These are phyloP conservation scores for Balansia obtecta DNA, from an alignment of 2,329 filamentous ascomycete genomes.

Conservation along the genomic window DNA sequence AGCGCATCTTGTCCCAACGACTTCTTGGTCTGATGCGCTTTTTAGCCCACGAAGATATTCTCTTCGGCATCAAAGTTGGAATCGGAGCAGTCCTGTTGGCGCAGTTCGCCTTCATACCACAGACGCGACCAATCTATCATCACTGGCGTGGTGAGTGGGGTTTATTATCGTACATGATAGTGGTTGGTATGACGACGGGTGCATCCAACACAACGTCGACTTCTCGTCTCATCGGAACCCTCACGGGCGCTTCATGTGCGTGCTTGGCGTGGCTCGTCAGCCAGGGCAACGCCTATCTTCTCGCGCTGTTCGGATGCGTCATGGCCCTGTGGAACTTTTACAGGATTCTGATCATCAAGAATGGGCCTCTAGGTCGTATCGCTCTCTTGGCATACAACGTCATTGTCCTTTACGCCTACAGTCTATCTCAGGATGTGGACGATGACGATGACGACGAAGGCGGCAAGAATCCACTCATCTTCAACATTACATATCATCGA, in stretches of 20 bases:
- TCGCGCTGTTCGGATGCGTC: slow-evolving; percentile 73
- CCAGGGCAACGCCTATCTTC: slow-evolving; percentile 56
- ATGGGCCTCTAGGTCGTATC: slow-evolving; percentile 84
- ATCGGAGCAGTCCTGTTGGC: slow-evolving; percentile 82
- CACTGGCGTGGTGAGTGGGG: slow-evolving; percentile 97
- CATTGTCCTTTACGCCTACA: slow-evolving; percentile 87
- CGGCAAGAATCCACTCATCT: slow-evolving; percentile 69
- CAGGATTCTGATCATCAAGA: slow-evolving; percentile 71
- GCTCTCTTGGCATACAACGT: slow-evolving; percentile 95
- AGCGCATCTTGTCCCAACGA: slow-evolving; percentile 32
- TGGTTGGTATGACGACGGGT: slow-evolving; percentile 94
- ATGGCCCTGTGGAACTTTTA: slow-evolving; percentile 79
- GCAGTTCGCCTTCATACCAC: slow-evolving; percentile 71
- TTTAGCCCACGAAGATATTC: slow-evolving; percentile 42
- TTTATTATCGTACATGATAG: slow-evolving; percentile 91
- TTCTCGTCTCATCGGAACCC: slow-evolving; percentile 75
- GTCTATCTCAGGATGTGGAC: slow-evolving; percentile 65
- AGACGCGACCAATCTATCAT: slow-evolving; percentile 67
- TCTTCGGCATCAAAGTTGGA: slow-evolving; percentile 86
- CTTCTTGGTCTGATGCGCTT: slow-evolving; percentile 34
- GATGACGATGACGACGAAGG: slow-evolving; percentile 83
- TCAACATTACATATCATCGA: slow-evolving; percentile 78
- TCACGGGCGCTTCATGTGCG: slow-evolving; percentile 66
- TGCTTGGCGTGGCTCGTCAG: slow-evolving; percentile 68
- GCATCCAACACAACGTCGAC: slow-evolving; percentile 88